These are phyloP conservation scores for Monosporascus sp. DNA, from an alignment of 2,329 filamentous ascomycete genomes.

Conservation along the genomic window DNA sequence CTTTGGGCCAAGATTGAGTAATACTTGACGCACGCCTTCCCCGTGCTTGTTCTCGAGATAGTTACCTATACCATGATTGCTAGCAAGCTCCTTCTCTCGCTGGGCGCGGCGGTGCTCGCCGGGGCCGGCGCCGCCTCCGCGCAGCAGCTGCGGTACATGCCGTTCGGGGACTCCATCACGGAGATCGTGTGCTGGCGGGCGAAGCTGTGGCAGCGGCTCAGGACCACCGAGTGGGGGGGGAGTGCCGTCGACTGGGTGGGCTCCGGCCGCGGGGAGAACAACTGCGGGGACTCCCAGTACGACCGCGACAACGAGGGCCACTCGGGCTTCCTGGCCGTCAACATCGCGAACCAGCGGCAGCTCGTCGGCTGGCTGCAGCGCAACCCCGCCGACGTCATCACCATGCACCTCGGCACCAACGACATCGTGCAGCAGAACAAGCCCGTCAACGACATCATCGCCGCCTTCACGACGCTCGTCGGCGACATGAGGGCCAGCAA, in stretches of 20 bases:
- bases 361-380: constrained; percentile 37
- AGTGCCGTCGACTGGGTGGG: constrained; percentile 34
- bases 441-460: constrained; percentile 30
- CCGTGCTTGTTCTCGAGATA: too few species aligned
- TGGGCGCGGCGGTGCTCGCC: constrained; percentile 6
- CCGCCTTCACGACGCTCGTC: constrained; percentile 35
- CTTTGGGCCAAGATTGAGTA: too few species aligned
- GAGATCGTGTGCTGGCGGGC: constrained; percentile 40
- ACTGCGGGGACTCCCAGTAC: constrained; percentile 33
- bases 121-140: constrained; percentile 12
- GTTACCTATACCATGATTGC: constrained; percentile 14
- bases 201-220: constrained; percentile 36
- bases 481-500: constrained; percentile 33
- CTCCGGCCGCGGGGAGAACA: constrained; percentile 26
- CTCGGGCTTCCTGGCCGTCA: constrained; percentile 37
- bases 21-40: too few species aligned
- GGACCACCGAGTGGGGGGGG: constrained; percentile 30
- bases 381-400: constrained; percentile 39
- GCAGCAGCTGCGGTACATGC: constrained; percentile 33
- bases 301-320: constrained; percentile 40
- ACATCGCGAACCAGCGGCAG: constrained; percentile 38
- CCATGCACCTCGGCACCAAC: constrained; percentile 42
- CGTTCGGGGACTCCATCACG: constrained; percentile 40
- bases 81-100: constrained; percentile 16
- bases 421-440: constrained; percentile 35